Percentiles rank a stretch among this genome's conserved stretches.
Evolutionary conservation across 2,329 filamentous ascomycete species (phyloP).

Genomic region (Whalleya microplaca): DNA sequence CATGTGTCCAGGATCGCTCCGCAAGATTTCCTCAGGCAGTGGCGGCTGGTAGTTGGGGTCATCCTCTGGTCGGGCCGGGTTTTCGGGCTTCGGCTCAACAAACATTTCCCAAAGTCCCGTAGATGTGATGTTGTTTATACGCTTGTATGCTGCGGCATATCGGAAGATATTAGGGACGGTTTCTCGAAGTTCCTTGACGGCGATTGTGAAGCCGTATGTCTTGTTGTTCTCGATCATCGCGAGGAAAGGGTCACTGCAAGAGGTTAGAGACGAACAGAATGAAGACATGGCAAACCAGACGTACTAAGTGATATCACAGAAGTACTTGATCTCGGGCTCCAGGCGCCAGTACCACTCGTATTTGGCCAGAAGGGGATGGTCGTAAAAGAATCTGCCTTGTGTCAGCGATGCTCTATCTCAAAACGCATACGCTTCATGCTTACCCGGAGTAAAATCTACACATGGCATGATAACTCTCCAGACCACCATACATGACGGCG

Average conservation of each 20-base stretch:
- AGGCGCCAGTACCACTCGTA: constrained; percentile 99
- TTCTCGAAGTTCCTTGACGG: constrained; percentile 95
- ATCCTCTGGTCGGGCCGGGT: constrained; percentile 59
- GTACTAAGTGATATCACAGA: constrained; percentile 99
- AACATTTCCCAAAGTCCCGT: constrained; percentile 99
- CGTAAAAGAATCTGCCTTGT: constrained; percentile 82
- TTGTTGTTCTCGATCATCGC: constrained; percentile 95
- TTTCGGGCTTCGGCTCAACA: constrained; percentile 72
- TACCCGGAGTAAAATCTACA: constrained; percentile 98
- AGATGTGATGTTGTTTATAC: constrained; percentile 85
- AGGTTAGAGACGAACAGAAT: constrained; percentile 24
- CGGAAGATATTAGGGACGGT: constrained; percentile 98
- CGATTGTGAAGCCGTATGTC: constrained; percentile 98
- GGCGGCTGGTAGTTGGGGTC: constrained; percentile 68
- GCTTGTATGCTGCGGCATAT: constrained; percentile 97
- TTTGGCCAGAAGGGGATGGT: constrained; percentile 90
- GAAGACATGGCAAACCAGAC: constrained; percentile 35
- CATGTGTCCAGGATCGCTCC: constrained; percentile 72
- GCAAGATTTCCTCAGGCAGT: constrained; percentile 80
- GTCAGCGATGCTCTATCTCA: constrained; percentile 16
- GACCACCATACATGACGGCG: constrained; percentile 98
- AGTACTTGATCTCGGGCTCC: constrained; percentile 99
- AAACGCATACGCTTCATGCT: constrained; percentile 38
- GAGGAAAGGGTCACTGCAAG: constrained; percentile 82
- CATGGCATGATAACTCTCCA: constrained; percentile 99